phyloP scores from a whole-genome alignment of 257 asterid species.

The Solanum bulbocastanum region DNA sequence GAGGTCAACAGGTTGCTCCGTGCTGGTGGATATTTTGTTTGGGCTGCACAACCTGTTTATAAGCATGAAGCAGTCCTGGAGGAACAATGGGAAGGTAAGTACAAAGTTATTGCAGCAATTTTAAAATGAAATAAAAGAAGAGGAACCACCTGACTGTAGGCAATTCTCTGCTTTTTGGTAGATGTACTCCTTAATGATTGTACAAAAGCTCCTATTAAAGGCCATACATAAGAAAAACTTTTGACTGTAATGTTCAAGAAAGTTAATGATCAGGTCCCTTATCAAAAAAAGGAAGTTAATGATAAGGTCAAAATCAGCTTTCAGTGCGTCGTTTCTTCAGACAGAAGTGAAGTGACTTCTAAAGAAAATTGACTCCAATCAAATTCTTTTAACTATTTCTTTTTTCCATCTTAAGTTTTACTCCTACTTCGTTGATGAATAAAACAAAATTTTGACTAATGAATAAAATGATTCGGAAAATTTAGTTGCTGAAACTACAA shows the following conservation, averaged over 20 bases:
- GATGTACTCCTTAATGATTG: neutral
- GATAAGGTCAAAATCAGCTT: neutral
- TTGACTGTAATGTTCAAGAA: neutral
- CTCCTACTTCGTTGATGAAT: neutral
- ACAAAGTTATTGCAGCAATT: neutral
- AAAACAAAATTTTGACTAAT: neutral
- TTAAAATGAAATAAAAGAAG: neutral
- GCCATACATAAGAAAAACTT: neutral
- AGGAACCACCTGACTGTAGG: neutral
- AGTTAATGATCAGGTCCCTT: neutral
- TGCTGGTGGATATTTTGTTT: constrained; percentile 90
- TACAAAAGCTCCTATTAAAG: neutral
- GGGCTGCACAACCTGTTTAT: constrained; percentile 99
- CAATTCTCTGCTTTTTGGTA: neutral
- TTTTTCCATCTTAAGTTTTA: neutral
- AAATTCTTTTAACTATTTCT: neutral
- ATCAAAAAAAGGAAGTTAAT: neutral
- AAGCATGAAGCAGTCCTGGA: constrained; percentile 77
- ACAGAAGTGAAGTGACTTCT: neutral
- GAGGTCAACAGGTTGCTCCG: constrained; percentile 95
- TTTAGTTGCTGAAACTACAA: neutral
- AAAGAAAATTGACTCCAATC: neutral
- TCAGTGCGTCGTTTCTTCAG: neutral
- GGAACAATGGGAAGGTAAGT: constrained; percentile 87
- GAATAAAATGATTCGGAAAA: neutral